Conservation (phyloP, 768 basidiomycete species). For the Amanita exitialis region DNA sequence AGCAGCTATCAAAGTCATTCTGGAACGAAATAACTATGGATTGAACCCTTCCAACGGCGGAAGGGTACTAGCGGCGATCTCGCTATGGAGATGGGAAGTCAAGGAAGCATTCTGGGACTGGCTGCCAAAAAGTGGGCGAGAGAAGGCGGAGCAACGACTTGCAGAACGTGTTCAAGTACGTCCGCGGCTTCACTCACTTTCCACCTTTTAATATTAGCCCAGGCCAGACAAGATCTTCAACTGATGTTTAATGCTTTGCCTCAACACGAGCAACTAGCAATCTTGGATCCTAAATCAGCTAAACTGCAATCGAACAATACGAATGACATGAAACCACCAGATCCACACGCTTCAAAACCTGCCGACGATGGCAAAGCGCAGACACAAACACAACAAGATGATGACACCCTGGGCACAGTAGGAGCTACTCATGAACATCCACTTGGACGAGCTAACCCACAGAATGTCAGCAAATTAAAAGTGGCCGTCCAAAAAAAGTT, state of each 20-base stretch:
- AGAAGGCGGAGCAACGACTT: constrained; percentile 50
- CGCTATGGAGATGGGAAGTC: constrained; percentile 85
- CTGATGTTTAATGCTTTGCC: constrained; percentile 47
- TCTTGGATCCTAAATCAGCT: constrained; percentile 42
- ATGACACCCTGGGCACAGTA: not conserved
- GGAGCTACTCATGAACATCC: not conserved
- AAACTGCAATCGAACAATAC: constrained; percentile 25
- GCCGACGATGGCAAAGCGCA: not conserved
- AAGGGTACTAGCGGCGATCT: constrained; percentile 53
- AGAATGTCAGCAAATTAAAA: constrained; percentile 7
- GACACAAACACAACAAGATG: constrained; percentile 1
- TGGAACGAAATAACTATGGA: constrained; percentile 75
- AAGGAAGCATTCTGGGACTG: constrained; percentile 45
- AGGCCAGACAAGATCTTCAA: constrained; percentile 54
- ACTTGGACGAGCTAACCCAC: not conserved
- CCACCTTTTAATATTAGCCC: not conserved
- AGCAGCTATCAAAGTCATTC: constrained; percentile 48
- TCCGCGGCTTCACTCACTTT: not conserved
- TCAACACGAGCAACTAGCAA: constrained; percentile 40
- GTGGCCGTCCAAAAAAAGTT: constrained; percentile 37
- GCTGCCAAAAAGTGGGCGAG: constrained; percentile 56
- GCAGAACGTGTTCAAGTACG: constrained; percentile 59
- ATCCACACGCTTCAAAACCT: not conserved
- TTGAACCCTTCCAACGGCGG: constrained; percentile 41
- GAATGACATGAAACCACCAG: constrained; percentile 12